These are phyloP conservation scores for Diplosphaera chodatii DNA, from an alignment of 139 green algal species.

Conservation along the genomic window DNA sequence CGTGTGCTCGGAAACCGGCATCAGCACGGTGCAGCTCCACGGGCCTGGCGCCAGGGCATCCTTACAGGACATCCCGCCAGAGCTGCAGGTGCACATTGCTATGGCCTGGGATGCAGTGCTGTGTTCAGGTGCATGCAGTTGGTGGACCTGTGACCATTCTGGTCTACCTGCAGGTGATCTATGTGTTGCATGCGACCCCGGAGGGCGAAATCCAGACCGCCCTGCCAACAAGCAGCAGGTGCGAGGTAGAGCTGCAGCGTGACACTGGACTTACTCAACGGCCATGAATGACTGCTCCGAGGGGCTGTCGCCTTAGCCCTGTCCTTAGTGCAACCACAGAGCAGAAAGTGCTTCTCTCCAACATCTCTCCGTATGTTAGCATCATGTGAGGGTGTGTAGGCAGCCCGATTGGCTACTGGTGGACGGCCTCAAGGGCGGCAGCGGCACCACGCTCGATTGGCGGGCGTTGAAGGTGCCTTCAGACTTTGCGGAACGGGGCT, in stretches of 20 bases:
- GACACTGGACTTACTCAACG: too few species aligned
- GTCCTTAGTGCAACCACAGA: too few species aligned
- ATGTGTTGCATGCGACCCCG: conserved; percentile 58
- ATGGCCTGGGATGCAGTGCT: too few species aligned
- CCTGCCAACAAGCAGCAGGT: conserved; percentile 20
- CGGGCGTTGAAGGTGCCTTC: conserved; percentile 16
- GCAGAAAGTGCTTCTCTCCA: too few species aligned
- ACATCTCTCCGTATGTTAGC: too few species aligned
- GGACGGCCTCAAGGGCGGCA: conserved; percentile 67
- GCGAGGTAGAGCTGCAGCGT: conserved; percentile 1
- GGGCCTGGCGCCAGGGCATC: conserved; percentile 40
- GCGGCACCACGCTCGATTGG: conserved; percentile 63
- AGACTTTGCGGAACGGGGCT: conserved; percentile 34
- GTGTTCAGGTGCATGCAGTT: too few species aligned
- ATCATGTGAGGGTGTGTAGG: conserved; percentile 6
- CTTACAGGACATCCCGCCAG: conserved; percentile 22
- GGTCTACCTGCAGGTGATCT: conserved; percentile 41
- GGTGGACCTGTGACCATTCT: not conserved
- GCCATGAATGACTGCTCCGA: too few species aligned
- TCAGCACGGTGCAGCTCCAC: conserved; percentile 63
- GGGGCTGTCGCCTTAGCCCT: too few species aligned
- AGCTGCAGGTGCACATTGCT: conserved; percentile 33
- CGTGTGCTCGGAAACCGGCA: conserved; percentile 34
- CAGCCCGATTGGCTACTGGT: conserved; percentile 67
- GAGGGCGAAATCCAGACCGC: conserved; percentile 46